Evolutionary conservation across 352 stramenopile species (phyloP).

Genomic region (Elongisporangium undulatum): DNA sequence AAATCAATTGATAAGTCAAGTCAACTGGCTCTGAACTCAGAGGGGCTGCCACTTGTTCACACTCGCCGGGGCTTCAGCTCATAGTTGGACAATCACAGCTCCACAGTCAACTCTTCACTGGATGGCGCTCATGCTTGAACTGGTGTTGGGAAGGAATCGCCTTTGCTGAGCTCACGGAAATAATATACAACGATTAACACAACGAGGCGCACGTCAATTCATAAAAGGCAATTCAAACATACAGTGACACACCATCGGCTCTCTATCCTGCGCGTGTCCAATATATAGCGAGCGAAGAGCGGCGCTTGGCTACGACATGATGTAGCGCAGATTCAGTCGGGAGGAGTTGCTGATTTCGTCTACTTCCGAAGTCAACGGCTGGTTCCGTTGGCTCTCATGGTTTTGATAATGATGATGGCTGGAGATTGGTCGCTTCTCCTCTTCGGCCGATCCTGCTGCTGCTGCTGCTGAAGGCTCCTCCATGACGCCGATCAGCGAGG

Average conservation of each 20-base stretch:
- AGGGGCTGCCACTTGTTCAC: too few species aligned
- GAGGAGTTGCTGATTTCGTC: neutral
- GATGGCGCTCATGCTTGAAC: too few species aligned
- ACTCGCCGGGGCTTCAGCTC: too few species aligned
- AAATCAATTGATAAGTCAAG: too few species aligned
- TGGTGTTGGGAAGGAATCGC: neutral
- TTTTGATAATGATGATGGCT: neutral
- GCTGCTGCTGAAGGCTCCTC: neutral
- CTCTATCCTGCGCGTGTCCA: neutral
- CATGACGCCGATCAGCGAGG: constrained; percentile 8
- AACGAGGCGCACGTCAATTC: neutral
- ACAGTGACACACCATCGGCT: neutral
- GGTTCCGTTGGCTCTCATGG: neutral
- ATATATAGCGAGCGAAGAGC: neutral
- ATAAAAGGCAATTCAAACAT: neutral
- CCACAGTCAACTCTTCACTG: too few species aligned
- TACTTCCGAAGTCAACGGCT: neutral
- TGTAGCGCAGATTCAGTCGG: constrained; percentile 7
- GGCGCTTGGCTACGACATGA: constrained; percentile 9
- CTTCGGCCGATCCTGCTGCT: constrained; percentile 13
- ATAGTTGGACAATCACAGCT: too few species aligned
- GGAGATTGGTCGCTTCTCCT: neutral
- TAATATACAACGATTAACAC: neutral
- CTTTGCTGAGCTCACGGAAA: neutral
- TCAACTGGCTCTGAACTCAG: too few species aligned